Evolutionary conservation across 345 rosid species (phyloP).

Genomic region (Geranium rotundifolium): DNA sequence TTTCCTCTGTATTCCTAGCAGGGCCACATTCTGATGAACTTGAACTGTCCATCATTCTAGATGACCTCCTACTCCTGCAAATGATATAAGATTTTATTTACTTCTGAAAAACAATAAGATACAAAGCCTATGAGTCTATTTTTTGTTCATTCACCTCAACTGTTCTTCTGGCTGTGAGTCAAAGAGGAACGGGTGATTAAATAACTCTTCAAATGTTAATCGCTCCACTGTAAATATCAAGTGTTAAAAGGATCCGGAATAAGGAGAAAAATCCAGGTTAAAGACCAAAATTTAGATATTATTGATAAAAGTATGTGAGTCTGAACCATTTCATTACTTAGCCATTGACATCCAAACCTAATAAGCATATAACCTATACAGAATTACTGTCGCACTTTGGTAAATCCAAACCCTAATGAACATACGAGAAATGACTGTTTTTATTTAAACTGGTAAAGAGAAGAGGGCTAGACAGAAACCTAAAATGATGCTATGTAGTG

Average conservation of each 20-base stretch:
- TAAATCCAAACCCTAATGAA: background rate
- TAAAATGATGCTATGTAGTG: background rate
- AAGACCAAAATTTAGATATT: no score
- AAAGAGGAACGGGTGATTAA: slow-evolving; percentile 75
- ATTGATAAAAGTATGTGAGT: background rate
- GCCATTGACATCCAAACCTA: background rate
- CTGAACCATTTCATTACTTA: background rate
- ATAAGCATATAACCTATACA: no score
- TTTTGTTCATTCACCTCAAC: slow-evolving; percentile 36
- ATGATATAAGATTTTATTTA: slow-evolving; percentile 12
- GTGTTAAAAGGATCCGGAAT: background rate
- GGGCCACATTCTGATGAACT: slow-evolving; percentile 41
- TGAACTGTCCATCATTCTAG: slow-evolving; percentile 34
- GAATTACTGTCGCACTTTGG: background rate
- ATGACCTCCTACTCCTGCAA: slow-evolving; percentile 37
- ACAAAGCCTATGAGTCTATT: background rate
- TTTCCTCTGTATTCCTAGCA: slow-evolving; percentile 42
- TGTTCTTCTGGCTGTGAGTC: slow-evolving; percentile 35
- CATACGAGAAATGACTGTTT: background rate
- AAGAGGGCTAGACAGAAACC: background rate
- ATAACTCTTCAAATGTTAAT: slow-evolving; percentile 88
- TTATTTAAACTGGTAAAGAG: background rate
- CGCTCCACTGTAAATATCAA: slow-evolving; percentile 66
- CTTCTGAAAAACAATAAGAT: slow-evolving; percentile 4
- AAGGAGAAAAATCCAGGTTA: background rate